Conservation (phyloP, 1,139 yeast species). For the Magnusiomyces magnusii region DNA sequence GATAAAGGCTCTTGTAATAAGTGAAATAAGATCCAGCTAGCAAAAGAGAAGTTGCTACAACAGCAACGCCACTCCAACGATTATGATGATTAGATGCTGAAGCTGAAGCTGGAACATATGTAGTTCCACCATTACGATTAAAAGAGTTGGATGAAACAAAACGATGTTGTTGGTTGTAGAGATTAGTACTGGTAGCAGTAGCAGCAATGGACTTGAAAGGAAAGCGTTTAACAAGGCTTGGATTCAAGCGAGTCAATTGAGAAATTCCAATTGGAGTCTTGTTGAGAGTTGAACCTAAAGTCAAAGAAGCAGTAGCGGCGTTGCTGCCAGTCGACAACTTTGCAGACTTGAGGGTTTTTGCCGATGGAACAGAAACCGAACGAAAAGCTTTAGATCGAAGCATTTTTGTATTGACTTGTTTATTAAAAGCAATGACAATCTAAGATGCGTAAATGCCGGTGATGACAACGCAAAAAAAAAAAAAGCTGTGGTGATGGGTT, state of each 20-base stretch:
- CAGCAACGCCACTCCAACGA: slow-evolving; percentile 13
- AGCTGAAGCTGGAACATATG: not conserved
- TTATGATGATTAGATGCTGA: not conserved
- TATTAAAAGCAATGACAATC: not conserved
- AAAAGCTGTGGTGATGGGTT: not conserved
- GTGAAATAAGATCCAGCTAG: slow-evolving; percentile 15
- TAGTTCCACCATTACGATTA: not conserved
- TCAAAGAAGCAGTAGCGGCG: not conserved
- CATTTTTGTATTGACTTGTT: not conserved
- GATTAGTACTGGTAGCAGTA: not conserved
- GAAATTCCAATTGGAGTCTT: not conserved
- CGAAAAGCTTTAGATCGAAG: slow-evolving; percentile 2
- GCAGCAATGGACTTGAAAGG: too few relatives aligned
- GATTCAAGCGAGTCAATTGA: not conserved
- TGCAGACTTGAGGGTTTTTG: not conserved
- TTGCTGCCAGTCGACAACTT: not conserved
- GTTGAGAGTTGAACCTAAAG: not conserved
- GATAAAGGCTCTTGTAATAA: not conserved
- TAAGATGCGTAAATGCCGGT: too few relatives aligned
- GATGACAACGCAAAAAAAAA: too few relatives aligned
- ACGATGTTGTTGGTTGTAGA: not conserved
- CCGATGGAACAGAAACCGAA: not conserved
- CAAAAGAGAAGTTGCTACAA: slow-evolving; percentile 12
- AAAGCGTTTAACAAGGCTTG: not conserved
- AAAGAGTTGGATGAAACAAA: not conserved